Base-by-base conservation (phyloP, 2,329 filamentous ascomycete species). In the Xylariaceae sp. region DNA sequence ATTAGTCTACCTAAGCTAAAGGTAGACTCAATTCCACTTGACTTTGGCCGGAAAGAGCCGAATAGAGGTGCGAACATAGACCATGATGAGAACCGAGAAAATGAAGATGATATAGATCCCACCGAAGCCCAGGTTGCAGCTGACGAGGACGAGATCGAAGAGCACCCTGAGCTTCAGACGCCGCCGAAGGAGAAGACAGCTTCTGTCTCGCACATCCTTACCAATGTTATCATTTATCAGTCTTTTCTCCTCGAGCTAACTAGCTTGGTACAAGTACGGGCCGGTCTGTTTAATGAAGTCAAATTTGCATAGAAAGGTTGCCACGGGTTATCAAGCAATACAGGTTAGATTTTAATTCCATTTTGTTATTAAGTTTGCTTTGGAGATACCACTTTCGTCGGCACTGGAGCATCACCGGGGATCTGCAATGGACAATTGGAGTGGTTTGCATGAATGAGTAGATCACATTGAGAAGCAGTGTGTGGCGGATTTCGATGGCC, bases 171-270 rank as follows among this genome's bases (percentile, higher is more conserved):
- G 40, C 62, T 62, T 4, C 64, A 61, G 20, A 64, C 59, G 10
- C 54, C 59, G 10, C 29, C 53, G 3, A 67, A 67, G 23, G 67
- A 72, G 4, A 73, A 71, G 42, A 79, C 77, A 8, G 86, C 85
- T 6, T 90, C 86, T 6, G 82, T 94, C 4, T 91, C 87, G 33
- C 89, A 93, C 68, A 77, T 93, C 9, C 75, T 94, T 57, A 93
- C 89, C 5, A 94, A 93, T 68, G 83, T 88, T 33, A 83, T 93
- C 53, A 82, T 93, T 44, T 76, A 92, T 52, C 90, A 94, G 69
- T 88, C 89, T 29, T 94, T 94, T 67, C 72, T 93, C 43, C 78
- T 93, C 43, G 90, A 94, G 70, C 71, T 93, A 50, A 85, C 88
- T 2, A 87, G 88, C 21, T 72, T 92, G 63, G 78, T 92, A 53